Conservation (phyloP, 2,329 filamentous ascomycete species). For the Alternaria triticina region DNA sequence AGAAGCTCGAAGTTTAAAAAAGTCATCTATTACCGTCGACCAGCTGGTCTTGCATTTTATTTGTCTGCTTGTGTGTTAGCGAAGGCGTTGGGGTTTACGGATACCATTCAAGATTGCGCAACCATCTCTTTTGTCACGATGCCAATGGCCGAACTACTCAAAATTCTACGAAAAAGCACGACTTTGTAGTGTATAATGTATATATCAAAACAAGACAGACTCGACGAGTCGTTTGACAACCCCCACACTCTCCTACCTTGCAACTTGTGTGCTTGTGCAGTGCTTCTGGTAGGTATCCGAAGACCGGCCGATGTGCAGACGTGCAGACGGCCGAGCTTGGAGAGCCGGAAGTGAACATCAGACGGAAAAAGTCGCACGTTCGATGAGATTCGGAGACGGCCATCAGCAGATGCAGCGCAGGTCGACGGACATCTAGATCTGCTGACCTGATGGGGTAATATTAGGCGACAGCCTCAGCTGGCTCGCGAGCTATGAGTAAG, state of each 20-base stretch:
- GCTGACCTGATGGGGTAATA: background rate
- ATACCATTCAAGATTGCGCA: constrained; percentile 2
- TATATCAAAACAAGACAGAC: background rate
- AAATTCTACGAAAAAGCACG: background rate
- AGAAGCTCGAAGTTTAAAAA: constrained; percentile 1
- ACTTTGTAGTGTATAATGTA: constrained; percentile 11
- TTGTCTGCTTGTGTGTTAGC: constrained; percentile 21
- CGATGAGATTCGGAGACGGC: background rate
- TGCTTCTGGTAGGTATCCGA: background rate
- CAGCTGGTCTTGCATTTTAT: background rate
- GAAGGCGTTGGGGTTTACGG: constrained; percentile 21
- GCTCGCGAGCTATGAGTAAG: background rate
- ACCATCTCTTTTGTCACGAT: constrained; percentile 21
- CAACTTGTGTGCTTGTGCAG: background rate
- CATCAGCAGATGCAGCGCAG: background rate
- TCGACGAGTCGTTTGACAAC: background rate
- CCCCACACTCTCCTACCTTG: background rate
- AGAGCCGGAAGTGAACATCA: constrained; percentile 7
- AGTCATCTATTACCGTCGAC: background rate
- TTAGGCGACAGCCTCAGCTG: constrained; percentile 5
- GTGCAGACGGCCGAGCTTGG: constrained; percentile 2
- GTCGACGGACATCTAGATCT: background rate
- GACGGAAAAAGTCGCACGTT: background rate
- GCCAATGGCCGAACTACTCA: constrained; percentile 1
- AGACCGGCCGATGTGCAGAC: background rate